These are phyloP conservation scores for Linnemannia elongata DNA, from an alignment of 192 early-diverging fungal genomes.

Conservation along the genomic window DNA sequence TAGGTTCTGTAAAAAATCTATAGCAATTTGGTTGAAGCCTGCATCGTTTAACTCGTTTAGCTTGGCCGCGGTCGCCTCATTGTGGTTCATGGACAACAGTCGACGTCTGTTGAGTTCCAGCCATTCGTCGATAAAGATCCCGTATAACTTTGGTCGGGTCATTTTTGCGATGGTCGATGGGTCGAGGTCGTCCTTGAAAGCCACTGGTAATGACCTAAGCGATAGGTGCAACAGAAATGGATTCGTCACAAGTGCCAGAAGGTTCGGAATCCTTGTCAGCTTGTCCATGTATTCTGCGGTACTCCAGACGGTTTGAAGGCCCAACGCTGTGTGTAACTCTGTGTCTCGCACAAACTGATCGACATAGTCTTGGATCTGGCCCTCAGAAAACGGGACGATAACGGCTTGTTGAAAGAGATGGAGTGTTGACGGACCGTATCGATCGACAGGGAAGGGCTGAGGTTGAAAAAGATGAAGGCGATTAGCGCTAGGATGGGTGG, in stretches of 20 bases:
- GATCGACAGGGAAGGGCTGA: constrained; percentile 2
- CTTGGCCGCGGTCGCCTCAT: background rate
- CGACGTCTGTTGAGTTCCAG: constrained; percentile 11
- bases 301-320: constrained; percentile 2
- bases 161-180: constrained; percentile 7
- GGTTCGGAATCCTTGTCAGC: constrained; percentile 20
- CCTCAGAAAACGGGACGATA: constrained; percentile 10
- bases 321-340: background rate
- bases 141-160: background rate
- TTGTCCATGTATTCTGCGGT: constrained; percentile 23
- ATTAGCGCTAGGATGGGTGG: background rate
- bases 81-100: background rate
- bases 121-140: constrained; percentile 7
- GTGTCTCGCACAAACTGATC: constrained; percentile 15
- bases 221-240: constrained; percentile 21
- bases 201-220: constrained; percentile 13
- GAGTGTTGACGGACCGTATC: background rate
- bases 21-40: constrained; percentile 8
- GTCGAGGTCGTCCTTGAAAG: constrained; percentile 14
- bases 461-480: constrained; percentile 13
- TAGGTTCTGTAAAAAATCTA: constrained; percentile 8
- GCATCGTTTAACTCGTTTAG: constrained; percentile 1
- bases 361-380: constrained; percentile 26
- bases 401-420: constrained; percentile 26
- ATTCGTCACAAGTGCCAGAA: constrained; percentile 17